Evolutionary conservation across 257 asterid species (phyloP).

Genomic region (Sherardia arvensis): DNA sequence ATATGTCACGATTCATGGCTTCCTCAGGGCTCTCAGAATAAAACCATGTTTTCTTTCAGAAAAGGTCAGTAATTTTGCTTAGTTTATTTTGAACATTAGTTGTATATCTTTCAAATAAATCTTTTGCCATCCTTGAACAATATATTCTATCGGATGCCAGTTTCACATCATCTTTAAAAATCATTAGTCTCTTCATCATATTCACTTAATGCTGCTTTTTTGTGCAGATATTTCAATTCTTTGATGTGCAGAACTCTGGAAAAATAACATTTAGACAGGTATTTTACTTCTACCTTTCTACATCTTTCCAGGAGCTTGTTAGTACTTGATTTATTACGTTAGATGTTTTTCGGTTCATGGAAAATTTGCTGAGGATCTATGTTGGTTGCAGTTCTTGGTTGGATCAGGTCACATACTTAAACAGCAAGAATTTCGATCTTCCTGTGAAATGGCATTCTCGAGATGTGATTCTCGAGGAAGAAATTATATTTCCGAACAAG

Average conservation of each 20-base stretch:
- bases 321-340: no score
- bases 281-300: not conserved
- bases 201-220: not conserved
- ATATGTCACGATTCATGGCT: conserved; percentile 53
- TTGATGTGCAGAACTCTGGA: conserved; percentile 69
- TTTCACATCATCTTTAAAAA: not conserved
- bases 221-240: conserved; percentile 66
- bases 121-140: not conserved
- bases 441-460: conserved; percentile 69
- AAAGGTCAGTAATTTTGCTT: conserved; percentile 53
- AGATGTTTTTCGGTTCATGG: not conserved
- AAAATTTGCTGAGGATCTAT: not conserved
- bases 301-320: not conserved
- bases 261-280: conserved; percentile 85
- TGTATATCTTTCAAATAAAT: not conserved
- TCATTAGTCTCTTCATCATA: not conserved
- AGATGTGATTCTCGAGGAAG: conserved; percentile 40
- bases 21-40: conserved; percentile 59
- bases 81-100: no score
- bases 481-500: conserved; percentile 46
- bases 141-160: not conserved
- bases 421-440: conserved; percentile 56
- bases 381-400: conserved; percentile 67
- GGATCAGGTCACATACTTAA: conserved; percentile 84
- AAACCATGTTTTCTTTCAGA: conserved; percentile 65